These are phyloP conservation scores for Arachis stenosperma DNA, from an alignment of 306 rosid species.

Conservation along the genomic window DNA sequence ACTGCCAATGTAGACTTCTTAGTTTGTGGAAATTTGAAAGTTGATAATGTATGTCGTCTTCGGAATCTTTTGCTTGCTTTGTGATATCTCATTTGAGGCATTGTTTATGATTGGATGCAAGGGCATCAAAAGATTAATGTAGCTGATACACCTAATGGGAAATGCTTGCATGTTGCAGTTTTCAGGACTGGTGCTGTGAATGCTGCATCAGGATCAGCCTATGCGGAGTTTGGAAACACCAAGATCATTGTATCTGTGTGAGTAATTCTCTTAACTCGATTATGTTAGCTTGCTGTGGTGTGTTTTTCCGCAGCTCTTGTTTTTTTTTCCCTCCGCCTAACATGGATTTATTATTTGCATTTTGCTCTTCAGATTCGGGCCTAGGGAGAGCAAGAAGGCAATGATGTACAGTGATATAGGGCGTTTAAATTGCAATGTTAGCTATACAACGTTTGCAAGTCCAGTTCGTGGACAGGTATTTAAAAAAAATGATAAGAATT, in stretches of 20 bases:
- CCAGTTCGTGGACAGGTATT: slow-evolving; percentile 85
- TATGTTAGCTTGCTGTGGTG: slow-evolving; percentile 10
- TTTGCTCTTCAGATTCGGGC: slow-evolving; percentile 73
- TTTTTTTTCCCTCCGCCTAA: slow-evolving; percentile 22
- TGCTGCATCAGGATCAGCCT: slow-evolving; percentile 97
- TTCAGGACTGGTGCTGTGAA: slow-evolving; percentile 95
- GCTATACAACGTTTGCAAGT: slow-evolving; percentile 82
- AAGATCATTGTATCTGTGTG: slow-evolving; percentile 98
- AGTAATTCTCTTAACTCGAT: slow-evolving; percentile 46
- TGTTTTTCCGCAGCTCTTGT: slow-evolving; percentile 13
- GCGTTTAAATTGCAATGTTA: slow-evolving; percentile 85
- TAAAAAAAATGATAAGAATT: background rate
- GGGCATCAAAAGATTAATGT: background rate
- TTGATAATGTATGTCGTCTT: slow-evolving; percentile 1
- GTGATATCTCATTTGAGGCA: background rate
- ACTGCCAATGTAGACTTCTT: background rate
- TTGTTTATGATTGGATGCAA: background rate
- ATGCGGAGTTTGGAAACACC: slow-evolving; percentile 93
- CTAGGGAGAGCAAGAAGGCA: slow-evolving; percentile 98
- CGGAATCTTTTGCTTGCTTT: slow-evolving; percentile 2
- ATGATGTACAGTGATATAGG: slow-evolving; percentile 91
- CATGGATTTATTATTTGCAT: slow-evolving; percentile 26
- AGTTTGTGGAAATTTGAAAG: background rate
- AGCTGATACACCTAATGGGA: background rate
- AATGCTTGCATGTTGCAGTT: slow-evolving; percentile 54